These are phyloP conservation scores for Geotrichum candidum DNA, from an alignment of 1,139 yeast genomes.

Conservation along the genomic window DNA sequence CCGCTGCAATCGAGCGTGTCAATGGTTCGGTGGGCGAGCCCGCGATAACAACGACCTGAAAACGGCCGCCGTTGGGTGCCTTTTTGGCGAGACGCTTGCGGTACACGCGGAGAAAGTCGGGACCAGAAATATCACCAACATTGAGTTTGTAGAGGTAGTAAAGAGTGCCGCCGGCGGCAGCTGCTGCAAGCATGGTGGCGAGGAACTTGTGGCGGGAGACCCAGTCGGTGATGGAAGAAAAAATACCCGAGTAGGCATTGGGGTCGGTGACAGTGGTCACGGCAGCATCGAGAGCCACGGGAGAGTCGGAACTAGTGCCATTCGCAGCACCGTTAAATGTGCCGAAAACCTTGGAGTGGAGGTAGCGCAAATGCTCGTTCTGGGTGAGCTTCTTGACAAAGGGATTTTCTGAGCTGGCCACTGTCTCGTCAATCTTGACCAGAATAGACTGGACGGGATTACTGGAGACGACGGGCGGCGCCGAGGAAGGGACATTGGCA, in stretches of 20 bases:
- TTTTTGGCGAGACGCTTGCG: constrained; percentile 52
- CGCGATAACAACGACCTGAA: constrained; percentile 65
- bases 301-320: neutral
- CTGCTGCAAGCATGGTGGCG: constrained; percentile 24
- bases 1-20: constrained; percentile 63
- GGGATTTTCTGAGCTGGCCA: constrained; percentile 5
- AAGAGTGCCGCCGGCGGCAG: constrained; percentile 24
- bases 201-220: constrained; percentile 25
- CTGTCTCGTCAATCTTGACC: neutral
- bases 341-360: constrained; percentile 2
- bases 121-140: constrained; percentile 16
- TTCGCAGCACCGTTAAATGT: neutral
- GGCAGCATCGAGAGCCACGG: neutral
- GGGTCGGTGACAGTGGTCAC: neutral
- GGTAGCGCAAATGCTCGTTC: constrained; percentile 4
- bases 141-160: constrained; percentile 22
- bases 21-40: constrained; percentile 78
- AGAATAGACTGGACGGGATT: neutral
- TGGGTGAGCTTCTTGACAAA: neutral
- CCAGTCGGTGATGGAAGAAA: constrained; percentile 24
- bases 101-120: constrained; percentile 12
- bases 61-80: constrained; percentile 63
- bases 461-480: neutral
- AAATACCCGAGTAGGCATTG: neutral
- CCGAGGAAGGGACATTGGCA: neutral